Base-by-base conservation (phyloP, 495 filamentous ascomycete genomes). In the Cryomyces minteri region DNA sequence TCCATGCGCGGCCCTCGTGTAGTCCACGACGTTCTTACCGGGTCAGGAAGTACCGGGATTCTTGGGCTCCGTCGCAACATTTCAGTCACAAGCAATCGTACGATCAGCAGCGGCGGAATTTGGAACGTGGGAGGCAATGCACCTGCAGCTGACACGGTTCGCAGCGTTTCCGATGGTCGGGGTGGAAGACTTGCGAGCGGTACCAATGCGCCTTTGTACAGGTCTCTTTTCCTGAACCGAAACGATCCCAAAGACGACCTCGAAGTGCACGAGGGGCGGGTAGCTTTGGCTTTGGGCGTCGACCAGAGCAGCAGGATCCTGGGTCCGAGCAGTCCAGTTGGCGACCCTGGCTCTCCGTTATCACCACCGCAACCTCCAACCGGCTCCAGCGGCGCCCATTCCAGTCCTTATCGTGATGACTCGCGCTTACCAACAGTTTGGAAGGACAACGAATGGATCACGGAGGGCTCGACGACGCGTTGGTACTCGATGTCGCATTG, bases 251-350 rank as follows among this genome's bases (percentile, higher is more conserved):
- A 71, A 33, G 71, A 79, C 28, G 73, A 85, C 39, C 53, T 64
- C 31, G 76, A 80, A 41, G 76, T 70, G 40, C 80, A 92, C 53
- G 77, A 86, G 52, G 72, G 72, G 33, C 76, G 90, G 12, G 54
- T 96, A 34, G 90, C 92, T 6, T 62, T 81, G 33, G 90, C 90
- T 4, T 69, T 94, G 12, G 79, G 82, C n/a, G 68, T 96, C 47
- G 82, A 96, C 55, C 76, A 72, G 43, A 63, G 71, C 31, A 62
- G 63, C 44, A 70, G 73, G 52, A 64, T 83, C 6, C 66, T 88
- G 39, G 66, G 64, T 44, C 31, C 46, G 4, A 43, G 1, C 40
- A 41, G 40, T 30, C 40, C 34, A 9, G 3, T 41, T 14, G 10
- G 40, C 28, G n/a, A 30, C 8, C 34, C 34, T 37, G 34, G 12